Conservation (phyloP, 208 protist genomes). For the Endotrypanum monterogeii region DNA sequence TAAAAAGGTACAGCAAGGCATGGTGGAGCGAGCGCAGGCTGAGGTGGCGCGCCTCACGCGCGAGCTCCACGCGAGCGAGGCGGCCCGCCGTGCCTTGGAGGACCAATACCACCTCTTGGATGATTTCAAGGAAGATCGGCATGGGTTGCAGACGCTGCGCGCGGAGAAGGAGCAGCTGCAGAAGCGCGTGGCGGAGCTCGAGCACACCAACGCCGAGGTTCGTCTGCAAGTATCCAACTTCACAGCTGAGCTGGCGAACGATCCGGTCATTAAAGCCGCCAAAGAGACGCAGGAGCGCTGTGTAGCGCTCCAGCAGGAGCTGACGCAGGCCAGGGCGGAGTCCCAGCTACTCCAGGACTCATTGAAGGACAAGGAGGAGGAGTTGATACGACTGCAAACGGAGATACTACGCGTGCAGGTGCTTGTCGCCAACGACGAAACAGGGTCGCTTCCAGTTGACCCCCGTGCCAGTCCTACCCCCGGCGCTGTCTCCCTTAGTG, state of each 20-base stretch:
- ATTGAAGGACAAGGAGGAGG: constrained; percentile 72
- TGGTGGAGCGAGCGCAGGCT: constrained; percentile 54
- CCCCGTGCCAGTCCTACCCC: neutral
- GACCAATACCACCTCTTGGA: constrained; percentile 68
- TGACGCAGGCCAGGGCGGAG: constrained; percentile 45
- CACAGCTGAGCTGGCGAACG: constrained; percentile 87
- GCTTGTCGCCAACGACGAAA: constrained; percentile 18
- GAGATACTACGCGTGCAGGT: constrained; percentile 66
- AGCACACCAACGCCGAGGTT: constrained; percentile 80
- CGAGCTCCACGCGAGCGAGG: constrained; percentile 90
- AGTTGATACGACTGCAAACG: constrained; percentile 65
- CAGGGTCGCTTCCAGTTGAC: constrained; percentile 13
- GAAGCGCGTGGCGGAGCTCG: constrained; percentile 70
- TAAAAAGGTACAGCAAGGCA: constrained; percentile 23
- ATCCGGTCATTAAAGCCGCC: constrained; percentile 74
- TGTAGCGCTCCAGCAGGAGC: constrained; percentile 66
- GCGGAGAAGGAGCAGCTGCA: constrained; percentile 72
- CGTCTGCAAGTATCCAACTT: constrained; percentile 82
- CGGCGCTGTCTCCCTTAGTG: constrained; percentile 15
- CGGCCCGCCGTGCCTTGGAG: constrained; percentile 70
- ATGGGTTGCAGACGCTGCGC: constrained; percentile 49
- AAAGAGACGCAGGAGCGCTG: constrained; percentile 71
- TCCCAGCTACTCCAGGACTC: constrained; percentile 46
- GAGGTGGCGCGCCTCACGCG: constrained; percentile 67
- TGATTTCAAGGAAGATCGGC: constrained; percentile 45